phyloP scores from a whole-genome alignment of 1,284 basidiomycete genomes.

The Inonotus obliquus region DNA sequence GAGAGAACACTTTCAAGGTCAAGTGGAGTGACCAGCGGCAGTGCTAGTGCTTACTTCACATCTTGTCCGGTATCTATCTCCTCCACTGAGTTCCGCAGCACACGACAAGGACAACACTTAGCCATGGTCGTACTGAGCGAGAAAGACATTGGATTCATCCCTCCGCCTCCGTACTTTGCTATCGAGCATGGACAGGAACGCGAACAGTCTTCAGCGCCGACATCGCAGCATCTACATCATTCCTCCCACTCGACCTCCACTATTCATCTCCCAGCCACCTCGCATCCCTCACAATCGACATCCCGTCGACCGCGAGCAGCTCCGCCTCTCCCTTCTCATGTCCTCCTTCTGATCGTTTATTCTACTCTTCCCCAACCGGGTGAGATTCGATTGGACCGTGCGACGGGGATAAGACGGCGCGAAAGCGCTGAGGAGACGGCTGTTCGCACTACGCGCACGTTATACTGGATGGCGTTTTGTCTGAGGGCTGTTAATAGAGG shows the following conservation, averaged over 20 bases:
- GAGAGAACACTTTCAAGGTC: no score
- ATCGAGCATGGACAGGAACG: neutral
- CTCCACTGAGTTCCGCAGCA: neutral
- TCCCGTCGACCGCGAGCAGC: neutral
- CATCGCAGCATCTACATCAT: neutral
- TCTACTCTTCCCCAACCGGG: constrained; percentile 21
- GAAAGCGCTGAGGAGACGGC: constrained; percentile 10
- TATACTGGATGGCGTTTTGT: constrained; percentile 28
- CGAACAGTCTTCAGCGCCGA: neutral
- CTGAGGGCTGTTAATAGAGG: constrained; percentile 25
- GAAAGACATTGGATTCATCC: constrained; percentile 7
- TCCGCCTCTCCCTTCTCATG: constrained; percentile 24
- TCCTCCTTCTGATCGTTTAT: constrained; percentile 27
- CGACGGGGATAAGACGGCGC: neutral
- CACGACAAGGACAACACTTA: neutral
- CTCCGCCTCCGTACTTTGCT: constrained; percentile 13
- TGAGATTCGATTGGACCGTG: constrained; percentile 3
- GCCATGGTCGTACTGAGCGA: constrained; percentile 11
- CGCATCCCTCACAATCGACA: neutral
- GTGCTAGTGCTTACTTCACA: no score
- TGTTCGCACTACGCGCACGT: constrained; percentile 12
- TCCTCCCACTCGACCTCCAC: neutral
- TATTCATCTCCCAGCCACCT: neutral
- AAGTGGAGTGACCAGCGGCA: no score
- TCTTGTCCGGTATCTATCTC: neutral